Evolutionary conservation across 768 basidiomycete species (phyloP).

Genomic region (Lactarius sp.): DNA sequence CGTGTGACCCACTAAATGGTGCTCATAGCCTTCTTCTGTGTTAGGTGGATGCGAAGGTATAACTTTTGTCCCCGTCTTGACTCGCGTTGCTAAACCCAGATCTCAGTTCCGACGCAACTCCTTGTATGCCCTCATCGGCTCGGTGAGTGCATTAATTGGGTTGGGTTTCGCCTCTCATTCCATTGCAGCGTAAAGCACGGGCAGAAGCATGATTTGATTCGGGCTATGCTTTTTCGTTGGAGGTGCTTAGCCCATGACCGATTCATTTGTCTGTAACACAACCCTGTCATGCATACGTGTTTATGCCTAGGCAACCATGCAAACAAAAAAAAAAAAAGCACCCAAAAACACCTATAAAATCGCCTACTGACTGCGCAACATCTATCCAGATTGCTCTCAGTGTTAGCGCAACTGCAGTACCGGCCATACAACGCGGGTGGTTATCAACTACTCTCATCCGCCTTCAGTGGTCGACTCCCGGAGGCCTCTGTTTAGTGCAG

Average conservation of each 20-base stretch:
- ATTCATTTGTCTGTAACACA: conserved; percentile 19
- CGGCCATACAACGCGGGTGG: neutral
- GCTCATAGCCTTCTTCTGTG: conserved; percentile 13
- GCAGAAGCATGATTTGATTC: conserved; percentile 41
- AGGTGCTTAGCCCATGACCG: conserved; percentile 8
- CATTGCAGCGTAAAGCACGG: conserved; percentile 58
- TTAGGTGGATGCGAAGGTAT: conserved; percentile 79
- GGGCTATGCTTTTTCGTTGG: neutral
- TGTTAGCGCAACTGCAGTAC: neutral
- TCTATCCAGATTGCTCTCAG: neutral
- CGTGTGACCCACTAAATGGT: conserved; percentile 32
- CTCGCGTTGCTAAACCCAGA: conserved; percentile 4
- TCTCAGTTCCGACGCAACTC: conserved; percentile 82
- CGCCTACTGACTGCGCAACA: neutral
- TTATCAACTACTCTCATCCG: neutral
- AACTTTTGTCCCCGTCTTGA: neutral
- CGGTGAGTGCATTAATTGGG: conserved; percentile 45
- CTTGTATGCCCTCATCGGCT: conserved; percentile 64
- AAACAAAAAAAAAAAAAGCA: conserved; percentile 30
- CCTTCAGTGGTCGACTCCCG: conserved; percentile 16
- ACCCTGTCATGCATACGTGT: conserved; percentile 18
- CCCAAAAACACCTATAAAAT: conserved; percentile 23
- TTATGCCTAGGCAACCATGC: conserved; percentile 21
- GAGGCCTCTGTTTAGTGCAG: conserved; percentile 16
- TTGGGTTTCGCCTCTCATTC: conserved; percentile 8